Percentiles rank a stretch among this genome's conserved stretches.
These are phyloP conservation scores for Prinsepia uniflora DNA, from an alignment of 306 rosid genomes.

Conservation along the genomic window DNA sequence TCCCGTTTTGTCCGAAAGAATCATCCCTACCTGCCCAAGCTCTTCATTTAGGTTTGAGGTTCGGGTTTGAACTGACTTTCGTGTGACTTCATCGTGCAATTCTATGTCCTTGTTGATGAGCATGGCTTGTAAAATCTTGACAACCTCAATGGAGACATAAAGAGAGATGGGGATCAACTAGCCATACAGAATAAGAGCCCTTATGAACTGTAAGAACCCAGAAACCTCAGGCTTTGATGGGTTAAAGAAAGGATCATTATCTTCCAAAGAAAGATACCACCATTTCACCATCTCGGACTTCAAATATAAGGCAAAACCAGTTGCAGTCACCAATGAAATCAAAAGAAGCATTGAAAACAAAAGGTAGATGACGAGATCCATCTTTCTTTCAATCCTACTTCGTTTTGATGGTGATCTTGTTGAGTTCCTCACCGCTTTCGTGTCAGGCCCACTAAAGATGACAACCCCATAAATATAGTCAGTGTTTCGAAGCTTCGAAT, in stretches of 20 bases:
- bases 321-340: slow-evolving; percentile 23
- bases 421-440: slow-evolving; percentile 32
- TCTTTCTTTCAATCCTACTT: slow-evolving; percentile 31
- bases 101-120: slow-evolving; percentile 31
- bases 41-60: slow-evolving; percentile 36
- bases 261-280: slow-evolving; percentile 30
- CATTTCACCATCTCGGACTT: slow-evolving; percentile 10
- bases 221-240: neutral
- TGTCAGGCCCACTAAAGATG: slow-evolving; percentile 29
- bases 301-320: slow-evolving; percentile 13
- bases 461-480: slow-evolving; percentile 30
- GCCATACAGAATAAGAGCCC: slow-evolving; percentile 32
- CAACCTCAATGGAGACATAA: slow-evolving; percentile 37
- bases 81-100: slow-evolving; percentile 29
- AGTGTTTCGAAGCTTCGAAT: slow-evolving; percentile 32
- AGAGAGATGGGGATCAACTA: slow-evolving; percentile 40
- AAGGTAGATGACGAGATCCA: slow-evolving; percentile 30
- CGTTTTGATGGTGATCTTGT: slow-evolving; percentile 30
- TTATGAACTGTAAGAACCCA: slow-evolving; percentile 25
- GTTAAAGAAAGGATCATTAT: neutral
- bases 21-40: slow-evolving; percentile 37
- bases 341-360: slow-evolving; percentile 27
- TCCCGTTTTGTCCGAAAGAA: slow-evolving; percentile 34
- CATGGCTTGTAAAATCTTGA: slow-evolving; percentile 34
- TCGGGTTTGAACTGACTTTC: slow-evolving; percentile 21